Percentiles rank a stretch among this genome's conserved stretches.
Evolutionary conservation across 192 early-diverging fungal genomes (phyloP).

Genomic region (Borealophlyctis nickersoniae): DNA sequence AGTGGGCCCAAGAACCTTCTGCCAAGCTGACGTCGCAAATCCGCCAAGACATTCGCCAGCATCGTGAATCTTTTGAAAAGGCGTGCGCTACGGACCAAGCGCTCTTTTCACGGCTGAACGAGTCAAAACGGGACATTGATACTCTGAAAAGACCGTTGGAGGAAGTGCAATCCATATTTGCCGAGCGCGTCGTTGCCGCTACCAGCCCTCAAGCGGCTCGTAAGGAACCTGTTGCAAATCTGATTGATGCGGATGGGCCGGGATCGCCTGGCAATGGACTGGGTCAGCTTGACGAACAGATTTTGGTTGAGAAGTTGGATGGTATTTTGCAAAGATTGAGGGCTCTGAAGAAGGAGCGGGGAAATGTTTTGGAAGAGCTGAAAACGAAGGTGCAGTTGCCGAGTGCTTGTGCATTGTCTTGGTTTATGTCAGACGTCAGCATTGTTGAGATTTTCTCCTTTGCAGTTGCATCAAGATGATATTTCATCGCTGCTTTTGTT

Average conservation of each 20-base stretch:
- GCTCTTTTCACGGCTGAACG: conserved; percentile 26
- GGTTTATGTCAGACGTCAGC: background rate
- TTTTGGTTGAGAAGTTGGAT: conserved; percentile 63
- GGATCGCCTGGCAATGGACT: conserved; percentile 42
- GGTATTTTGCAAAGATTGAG: conserved; percentile 57
- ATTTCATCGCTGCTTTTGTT: conserved; percentile 76
- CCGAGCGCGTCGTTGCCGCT: conserved; percentile 37
- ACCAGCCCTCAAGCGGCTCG: conserved; percentile 2
- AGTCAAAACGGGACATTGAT: conserved; percentile 45
- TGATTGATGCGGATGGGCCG: conserved; percentile 46
- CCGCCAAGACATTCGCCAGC: conserved; percentile 71
- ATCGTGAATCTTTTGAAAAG: conserved; percentile 75
- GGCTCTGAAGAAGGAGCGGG: conserved; percentile 69
- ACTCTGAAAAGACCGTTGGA: conserved; percentile 45
- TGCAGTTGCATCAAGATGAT: conserved; percentile 75
- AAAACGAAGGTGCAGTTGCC: conserved; percentile 61
- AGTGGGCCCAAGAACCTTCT: conserved; percentile 85
- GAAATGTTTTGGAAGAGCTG: conserved; percentile 66
- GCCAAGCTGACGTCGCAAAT: conserved; percentile 65
- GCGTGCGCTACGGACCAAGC: conserved; percentile 56
- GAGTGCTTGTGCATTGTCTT: background rate
- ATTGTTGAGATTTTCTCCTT: too few relatives aligned
- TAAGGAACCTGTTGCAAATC: conserved; percentile 36
- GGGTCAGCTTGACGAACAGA: conserved; percentile 51
- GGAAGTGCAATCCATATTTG: conserved; percentile 45